Base-by-base conservation (phyloP, 495 filamentous ascomycete species). In the Chaetomium fimeti region DNA sequence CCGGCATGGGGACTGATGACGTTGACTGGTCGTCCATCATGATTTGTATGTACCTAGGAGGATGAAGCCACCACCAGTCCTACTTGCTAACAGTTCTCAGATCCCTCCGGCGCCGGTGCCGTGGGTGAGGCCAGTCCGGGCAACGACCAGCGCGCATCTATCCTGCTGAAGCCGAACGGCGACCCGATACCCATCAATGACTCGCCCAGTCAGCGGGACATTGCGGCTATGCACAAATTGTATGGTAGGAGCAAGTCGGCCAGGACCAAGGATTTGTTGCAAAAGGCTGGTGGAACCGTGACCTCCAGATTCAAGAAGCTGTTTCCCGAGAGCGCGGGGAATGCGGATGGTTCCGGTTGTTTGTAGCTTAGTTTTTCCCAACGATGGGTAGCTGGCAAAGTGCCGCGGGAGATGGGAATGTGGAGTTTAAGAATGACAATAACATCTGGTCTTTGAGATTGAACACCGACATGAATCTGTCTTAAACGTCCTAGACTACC, bases 21-120 rank as follows among this genome's bases (percentile, higher is more conserved):
- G 52, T 68, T 20, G 66, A 68, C 51, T 64, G 61, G 66, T 22
- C 52, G n/a, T 65, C 62, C 62, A 68, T 68, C 62, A 68, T 68
- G 66, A 20, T 68, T 11, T 68, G 54, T 56, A 15, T 16, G 40
- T 43, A 5, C 9, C 5, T 36, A 4, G 32, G 9, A 18, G 2
- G 5, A 3, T 3, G 11, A 43, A 18, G 13, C 2, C 5, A 16
- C 5, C 40, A 43, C 18, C 13, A 3, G 13, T 43, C 5, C 15
- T 43, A 15, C 13, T 4, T 3, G 18, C 40, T 43, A 43, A 43
- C 15, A 2, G 1, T 18, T 43, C 5, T 6, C 18, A 43, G 40
- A 43, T 18, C 40, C 40, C 15, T 43, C 40, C 13, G 40, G 40
- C 5, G 40, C 40, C 2, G 40, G 40, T 43, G 40, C 40, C 15